Evolutionary conservation across 2,329 filamentous ascomycete genomes (phyloP).

Genomic region (Neonectria faginata): DNA sequence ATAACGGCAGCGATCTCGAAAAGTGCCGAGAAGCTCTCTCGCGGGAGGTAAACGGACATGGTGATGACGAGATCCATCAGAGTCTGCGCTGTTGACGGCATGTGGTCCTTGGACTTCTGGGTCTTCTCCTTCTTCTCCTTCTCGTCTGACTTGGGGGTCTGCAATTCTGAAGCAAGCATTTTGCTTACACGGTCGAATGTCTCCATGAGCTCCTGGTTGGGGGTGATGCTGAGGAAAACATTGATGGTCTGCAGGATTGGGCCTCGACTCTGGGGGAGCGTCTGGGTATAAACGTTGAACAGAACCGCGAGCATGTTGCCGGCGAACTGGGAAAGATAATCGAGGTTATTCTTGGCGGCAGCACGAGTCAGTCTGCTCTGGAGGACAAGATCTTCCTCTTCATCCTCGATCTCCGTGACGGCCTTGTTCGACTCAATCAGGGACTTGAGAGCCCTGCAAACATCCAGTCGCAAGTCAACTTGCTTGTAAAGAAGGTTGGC

Average conservation of each 20-base stretch:
- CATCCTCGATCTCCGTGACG: slow-evolving; percentile 75
- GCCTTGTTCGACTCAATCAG: slow-evolving; percentile 93
- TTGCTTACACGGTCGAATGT: slow-evolving; percentile 89
- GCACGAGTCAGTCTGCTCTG: slow-evolving; percentile 83
- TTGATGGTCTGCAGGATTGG: slow-evolving; percentile 96
- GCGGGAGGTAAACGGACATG: slow-evolving; percentile 91
- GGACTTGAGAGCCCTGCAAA: slow-evolving; percentile 87
- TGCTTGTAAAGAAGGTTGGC: slow-evolving; percentile 95
- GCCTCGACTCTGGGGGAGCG: slow-evolving; percentile 89
- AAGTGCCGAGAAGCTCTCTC: slow-evolving; percentile 84
- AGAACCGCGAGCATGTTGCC: slow-evolving; percentile 93
- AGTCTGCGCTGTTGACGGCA: slow-evolving; percentile 94
- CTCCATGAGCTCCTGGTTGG: slow-evolving; percentile 80
- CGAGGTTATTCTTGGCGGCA: slow-evolving; percentile 81
- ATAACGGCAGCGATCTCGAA: slow-evolving; percentile 90
- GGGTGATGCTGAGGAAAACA: slow-evolving; percentile 89
- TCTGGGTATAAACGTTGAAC: slow-evolving; percentile 99
- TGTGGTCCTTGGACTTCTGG: slow-evolving; percentile 72
- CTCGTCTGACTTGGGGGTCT: slow-evolving; percentile 63
- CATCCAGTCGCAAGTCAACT: slow-evolving; percentile 84
- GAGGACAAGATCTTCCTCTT: slow-evolving; percentile 78
- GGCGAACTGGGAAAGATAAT: slow-evolving; percentile 82
- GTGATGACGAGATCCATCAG: slow-evolving; percentile 97
- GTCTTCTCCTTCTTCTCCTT: slow-evolving; percentile 73
- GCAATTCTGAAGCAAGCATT: slow-evolving; percentile 81